Percentiles rank a stretch among this genome's conserved stretches.
Evolutionary conservation across 441 rosid genomes (phyloP).

Genomic region (Populus tomentosa): DNA sequence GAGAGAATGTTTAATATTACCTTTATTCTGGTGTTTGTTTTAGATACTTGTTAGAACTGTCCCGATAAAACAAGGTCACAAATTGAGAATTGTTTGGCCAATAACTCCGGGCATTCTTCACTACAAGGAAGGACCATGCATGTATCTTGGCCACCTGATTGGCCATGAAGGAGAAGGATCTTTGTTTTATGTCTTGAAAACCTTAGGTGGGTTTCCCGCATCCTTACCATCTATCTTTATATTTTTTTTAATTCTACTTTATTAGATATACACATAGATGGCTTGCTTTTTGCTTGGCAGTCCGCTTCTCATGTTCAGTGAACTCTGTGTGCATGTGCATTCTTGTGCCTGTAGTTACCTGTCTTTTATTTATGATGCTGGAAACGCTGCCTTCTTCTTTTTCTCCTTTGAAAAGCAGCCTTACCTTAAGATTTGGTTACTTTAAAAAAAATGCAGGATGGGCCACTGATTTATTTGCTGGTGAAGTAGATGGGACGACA

Average conservation of each 20-base stretch:
- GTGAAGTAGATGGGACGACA: conserved; percentile 65
- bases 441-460: conserved; percentile 51
- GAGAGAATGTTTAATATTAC: background rate
- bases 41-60: conserved; percentile 81
- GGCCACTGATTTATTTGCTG: conserved; percentile 78
- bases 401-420: background rate
- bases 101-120: conserved; percentile 74
- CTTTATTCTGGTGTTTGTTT: conserved; percentile 21
- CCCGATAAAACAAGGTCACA: conserved; percentile 89
- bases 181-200: conserved; percentile 75
- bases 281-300: background rate
- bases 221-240: background rate
- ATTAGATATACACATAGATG: background rate
- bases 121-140: conserved; percentile 84
- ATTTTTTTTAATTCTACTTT: background rate
- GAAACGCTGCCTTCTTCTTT: background rate
- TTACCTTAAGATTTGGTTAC: conserved; percentile 2
- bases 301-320: background rate
- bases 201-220: conserved; percentile 52
- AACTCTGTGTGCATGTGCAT: background rate
- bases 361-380: background rate
- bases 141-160: conserved; percentile 86
- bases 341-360: background rate
- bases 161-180: conserved; percentile 99
- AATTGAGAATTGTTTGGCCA: conserved; percentile 73